phyloP scores from a whole-genome alignment of 2,329 filamentous ascomycete species.

The Beauveria rudraprayagi region DNA sequence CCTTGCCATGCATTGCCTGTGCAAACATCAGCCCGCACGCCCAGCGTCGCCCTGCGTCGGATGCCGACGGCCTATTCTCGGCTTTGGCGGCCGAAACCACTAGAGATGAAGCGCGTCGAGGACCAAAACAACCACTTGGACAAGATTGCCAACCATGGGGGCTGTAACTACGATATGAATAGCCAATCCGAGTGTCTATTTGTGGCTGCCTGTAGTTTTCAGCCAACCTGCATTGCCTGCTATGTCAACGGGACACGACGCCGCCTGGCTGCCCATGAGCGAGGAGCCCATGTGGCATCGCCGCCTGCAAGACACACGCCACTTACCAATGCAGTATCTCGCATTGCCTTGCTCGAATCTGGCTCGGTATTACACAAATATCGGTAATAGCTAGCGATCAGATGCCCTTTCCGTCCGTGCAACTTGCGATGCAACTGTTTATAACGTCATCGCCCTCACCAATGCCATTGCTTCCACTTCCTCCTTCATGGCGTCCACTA shows the following conservation, averaged over 20 bases:
- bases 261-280: neutral
- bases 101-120: neutral
- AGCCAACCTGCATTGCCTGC: neutral
- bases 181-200: neutral
- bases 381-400: neutral
- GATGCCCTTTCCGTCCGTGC: neutral
- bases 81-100: neutral
- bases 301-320: neutral
- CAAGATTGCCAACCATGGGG: neutral
- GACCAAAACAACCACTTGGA: no score
- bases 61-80: neutral
- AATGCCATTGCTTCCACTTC: neutral
- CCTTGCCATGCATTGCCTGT: neutral
- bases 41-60: neutral
- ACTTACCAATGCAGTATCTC: neutral
- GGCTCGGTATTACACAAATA: neutral
- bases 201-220: neutral
- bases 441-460: no score
- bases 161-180: neutral
- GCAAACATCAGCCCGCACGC: neutral
- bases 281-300: neutral
- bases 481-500: neutral
- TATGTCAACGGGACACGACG: neutral
- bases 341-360: neutral
- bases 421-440: neutral